A percentile compares a stretch with the other conserved stretches of the same genome.
These are phyloP conservation scores for Phytophthora citrophthora DNA, from an alignment of 352 stramenopile species.

Conservation along the genomic window DNA sequence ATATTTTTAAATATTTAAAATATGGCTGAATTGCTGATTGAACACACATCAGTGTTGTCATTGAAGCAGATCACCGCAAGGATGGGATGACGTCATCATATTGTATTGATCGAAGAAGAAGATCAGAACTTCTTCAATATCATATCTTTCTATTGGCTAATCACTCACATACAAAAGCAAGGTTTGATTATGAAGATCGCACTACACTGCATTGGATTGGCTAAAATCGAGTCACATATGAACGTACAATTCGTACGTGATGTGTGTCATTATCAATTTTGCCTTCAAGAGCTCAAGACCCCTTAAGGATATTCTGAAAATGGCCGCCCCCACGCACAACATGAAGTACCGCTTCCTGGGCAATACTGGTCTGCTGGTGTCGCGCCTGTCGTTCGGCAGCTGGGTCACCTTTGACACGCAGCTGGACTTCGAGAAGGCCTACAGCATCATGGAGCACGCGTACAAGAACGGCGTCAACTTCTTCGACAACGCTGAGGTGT, in stretches of 20 bases:
- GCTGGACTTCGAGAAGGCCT: conserved; percentile 63
- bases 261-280: conserved; percentile 37
- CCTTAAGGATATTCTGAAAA: conserved; percentile 2
- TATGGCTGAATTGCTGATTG: neutral
- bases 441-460: conserved; percentile 61
- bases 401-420: conserved; percentile 61
- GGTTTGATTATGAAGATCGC: conserved; percentile 10
- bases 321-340: conserved; percentile 34
- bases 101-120: neutral
- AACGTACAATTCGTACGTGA: no score
- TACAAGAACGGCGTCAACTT: conserved; percentile 77
- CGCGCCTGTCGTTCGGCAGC: conserved; percentile 56
- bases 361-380: conserved; percentile 59
- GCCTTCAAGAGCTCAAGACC: conserved; percentile 18
- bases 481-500: conserved; percentile 71
- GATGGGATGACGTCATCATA: neutral
- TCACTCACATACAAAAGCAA: neutral
- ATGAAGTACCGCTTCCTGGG: conserved; percentile 74
- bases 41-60: conserved; percentile 3
- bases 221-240: no score
- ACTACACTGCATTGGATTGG: neutral
- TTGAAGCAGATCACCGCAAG: neutral
- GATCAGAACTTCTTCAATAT: neutral
- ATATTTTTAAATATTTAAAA: neutral
- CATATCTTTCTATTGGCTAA: conserved; percentile 1